phyloP scores from a whole-genome alignment of 352 stramenopile genomes.

The Phytophthora citricola region DNA sequence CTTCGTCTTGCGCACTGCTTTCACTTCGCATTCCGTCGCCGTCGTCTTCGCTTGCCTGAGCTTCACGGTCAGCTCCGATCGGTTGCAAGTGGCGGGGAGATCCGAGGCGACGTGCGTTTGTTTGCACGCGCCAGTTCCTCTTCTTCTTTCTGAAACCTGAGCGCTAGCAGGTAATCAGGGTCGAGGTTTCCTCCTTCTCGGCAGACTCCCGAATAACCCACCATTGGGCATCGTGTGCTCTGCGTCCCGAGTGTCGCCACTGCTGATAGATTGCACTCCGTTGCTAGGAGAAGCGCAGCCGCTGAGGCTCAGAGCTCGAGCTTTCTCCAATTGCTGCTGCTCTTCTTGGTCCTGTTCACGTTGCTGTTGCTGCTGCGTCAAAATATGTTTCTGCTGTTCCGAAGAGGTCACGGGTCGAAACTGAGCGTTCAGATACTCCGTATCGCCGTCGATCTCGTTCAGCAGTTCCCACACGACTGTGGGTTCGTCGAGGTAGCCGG shows the following conservation, averaged over 20 bases:
- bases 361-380: constrained; percentile 65
- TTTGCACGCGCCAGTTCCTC: constrained; percentile 45
- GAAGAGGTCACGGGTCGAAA: constrained; percentile 73
- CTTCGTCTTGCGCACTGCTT: constrained; percentile 24
- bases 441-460: constrained; percentile 90
- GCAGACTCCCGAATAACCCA: constrained; percentile 19
- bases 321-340: constrained; percentile 27
- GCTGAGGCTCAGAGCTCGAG: constrained; percentile 24
- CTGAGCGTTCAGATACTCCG: constrained; percentile 73
- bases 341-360: constrained; percentile 33
- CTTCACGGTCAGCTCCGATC: constrained; percentile 12
- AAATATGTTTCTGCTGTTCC: constrained; percentile 72
- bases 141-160: constrained; percentile 84
- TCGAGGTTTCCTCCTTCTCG: constrained; percentile 38
- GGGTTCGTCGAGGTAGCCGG: constrained; percentile 94
- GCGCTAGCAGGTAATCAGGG: constrained; percentile 73
- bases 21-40: constrained; percentile 15
- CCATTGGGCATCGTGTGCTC: constrained; percentile 23
- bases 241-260: constrained; percentile 10
- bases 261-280: constrained; percentile 3
- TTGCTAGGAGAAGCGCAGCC: constrained; percentile 3
- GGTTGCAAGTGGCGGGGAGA: constrained; percentile 24
- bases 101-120: constrained; percentile 27
- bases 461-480: constrained; percentile 96
- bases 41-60: background rate